Percentiles rank a stretch among this genome's conserved stretches.
These are phyloP conservation scores for Conoideocrella luteorostrata DNA, from an alignment of 2,329 filamentous ascomycete species.

Conservation along the genomic window DNA sequence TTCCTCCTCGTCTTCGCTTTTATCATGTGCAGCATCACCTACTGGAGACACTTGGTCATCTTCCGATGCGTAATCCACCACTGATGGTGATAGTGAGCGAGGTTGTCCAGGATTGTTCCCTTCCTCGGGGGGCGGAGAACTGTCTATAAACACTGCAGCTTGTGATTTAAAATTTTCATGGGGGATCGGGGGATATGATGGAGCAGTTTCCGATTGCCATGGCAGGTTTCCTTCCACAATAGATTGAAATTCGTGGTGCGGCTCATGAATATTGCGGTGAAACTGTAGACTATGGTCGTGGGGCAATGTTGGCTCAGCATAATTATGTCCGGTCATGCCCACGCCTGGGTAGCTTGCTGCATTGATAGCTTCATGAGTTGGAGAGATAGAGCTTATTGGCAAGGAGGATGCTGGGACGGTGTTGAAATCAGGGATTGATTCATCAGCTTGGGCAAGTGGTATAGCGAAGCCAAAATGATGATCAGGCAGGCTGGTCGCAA, in stretches of 20 bases:
- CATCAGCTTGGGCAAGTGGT: conserved; percentile 1
- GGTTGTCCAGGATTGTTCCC: background rate
- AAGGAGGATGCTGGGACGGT: background rate
- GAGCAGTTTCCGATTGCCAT: conserved; percentile 1
- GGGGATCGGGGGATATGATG: background rate
- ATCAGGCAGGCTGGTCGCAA: background rate
- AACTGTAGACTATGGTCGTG: conserved; percentile 14
- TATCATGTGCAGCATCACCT: background rate
- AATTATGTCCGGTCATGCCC: background rate
- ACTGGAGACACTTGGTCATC: background rate
- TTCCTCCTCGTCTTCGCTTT: background rate
- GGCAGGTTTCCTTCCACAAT: background rate
- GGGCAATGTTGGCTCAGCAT: conserved; percentile 1
- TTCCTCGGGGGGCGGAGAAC: conserved; percentile 1
- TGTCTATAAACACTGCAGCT: conserved; percentile 2
- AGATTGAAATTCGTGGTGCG: background rate
- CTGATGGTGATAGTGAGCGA: background rate
- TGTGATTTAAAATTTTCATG: background rate
- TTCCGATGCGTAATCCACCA: background rate
- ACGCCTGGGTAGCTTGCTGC: conserved; percentile 1
- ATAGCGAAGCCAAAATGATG: conserved; percentile 3
- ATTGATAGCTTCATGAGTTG: background rate
- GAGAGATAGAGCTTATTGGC: background rate
- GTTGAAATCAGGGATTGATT: background rate
- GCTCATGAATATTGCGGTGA: conserved; percentile 1